A percentile compares a stretch with the other conserved stretches of the same genome.
These are phyloP conservation scores for Dictyostelium gargantuum DNA, from an alignment of 208 protist species.

Conservation along the genomic window DNA sequence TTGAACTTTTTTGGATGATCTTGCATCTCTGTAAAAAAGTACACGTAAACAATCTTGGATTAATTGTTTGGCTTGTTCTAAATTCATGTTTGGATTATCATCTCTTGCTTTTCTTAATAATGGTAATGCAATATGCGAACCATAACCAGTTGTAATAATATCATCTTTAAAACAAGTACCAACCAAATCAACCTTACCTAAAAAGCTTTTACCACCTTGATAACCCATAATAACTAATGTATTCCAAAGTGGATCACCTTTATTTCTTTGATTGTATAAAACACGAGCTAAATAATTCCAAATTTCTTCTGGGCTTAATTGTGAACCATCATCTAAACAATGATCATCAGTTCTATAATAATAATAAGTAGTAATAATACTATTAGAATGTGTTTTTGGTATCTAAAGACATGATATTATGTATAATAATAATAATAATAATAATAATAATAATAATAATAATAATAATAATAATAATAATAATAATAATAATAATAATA, in stretches of 20 bases:
- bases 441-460: not conserved
- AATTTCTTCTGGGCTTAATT: constrained; percentile 87
- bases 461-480: too few relatives aligned
- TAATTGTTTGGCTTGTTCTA: constrained; percentile 90
- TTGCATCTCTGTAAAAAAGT: constrained; percentile 96
- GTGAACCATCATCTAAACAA: constrained; percentile 63
- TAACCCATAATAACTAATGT: constrained; percentile 94
- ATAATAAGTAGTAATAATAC: not conserved
- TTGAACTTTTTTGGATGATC: constrained; percentile 92
- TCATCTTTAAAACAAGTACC: constrained; percentile 94
- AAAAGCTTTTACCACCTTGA: constrained; percentile 90
- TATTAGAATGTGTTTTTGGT: too few relatives aligned
- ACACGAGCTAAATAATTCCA: constrained; percentile 93
- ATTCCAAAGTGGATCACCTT: constrained; percentile 97
- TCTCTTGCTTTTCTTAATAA: constrained; percentile 89
- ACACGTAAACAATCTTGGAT: constrained; percentile 94
- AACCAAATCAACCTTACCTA: constrained; percentile 94
- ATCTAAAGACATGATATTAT: too few relatives aligned
- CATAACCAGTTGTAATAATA: constrained; percentile 95
- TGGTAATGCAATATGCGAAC: constrained; percentile 94
- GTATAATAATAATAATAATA: not conserved
- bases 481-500: not conserved
- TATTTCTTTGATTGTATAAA: constrained; percentile 93
- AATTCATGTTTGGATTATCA: constrained; percentile 86
- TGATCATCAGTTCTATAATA: constrained; percentile 47